These are phyloP conservation scores for Apophysomyces sp. DNA, from an alignment of 371 early-diverging fungal genomes.

Conservation along the genomic window DNA sequence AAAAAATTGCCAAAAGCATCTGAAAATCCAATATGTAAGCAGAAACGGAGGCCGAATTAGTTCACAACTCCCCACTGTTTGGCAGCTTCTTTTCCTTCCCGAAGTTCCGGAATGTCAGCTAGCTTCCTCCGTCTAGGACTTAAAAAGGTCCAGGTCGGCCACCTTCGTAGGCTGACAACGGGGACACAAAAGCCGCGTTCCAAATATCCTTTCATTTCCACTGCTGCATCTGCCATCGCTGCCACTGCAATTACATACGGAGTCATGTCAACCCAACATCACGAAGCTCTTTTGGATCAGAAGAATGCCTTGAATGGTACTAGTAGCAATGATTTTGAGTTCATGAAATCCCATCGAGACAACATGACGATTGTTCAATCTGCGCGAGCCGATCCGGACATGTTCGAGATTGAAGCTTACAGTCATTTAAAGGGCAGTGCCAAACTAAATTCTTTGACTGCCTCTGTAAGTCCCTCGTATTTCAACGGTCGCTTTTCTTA, in stretches of 20 bases:
- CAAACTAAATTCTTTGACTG: conserved; percentile 33
- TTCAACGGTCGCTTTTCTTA: background rate
- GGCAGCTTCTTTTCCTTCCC: background rate
- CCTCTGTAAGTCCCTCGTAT: conserved; percentile 23
- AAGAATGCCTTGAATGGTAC: conserved; percentile 10
- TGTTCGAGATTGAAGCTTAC: conserved; percentile 33
- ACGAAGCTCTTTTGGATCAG: conserved; percentile 19
- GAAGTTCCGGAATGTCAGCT: background rate
- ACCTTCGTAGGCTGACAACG: background rate
- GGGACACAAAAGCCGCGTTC: background rate
- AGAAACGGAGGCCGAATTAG: background rate
- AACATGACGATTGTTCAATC: conserved; percentile 31
- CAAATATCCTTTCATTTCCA: background rate
- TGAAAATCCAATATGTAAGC: background rate
- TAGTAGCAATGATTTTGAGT: background rate
- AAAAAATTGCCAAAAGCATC: no score
- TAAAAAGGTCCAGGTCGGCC: background rate
- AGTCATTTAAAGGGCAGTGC: conserved; percentile 23
- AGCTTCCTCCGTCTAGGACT: background rate
- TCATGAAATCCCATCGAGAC: conserved; percentile 19
- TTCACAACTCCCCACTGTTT: background rate
- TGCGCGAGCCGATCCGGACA: conserved; percentile 24
- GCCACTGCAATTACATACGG: conserved; percentile 9
- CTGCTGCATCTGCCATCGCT: background rate
- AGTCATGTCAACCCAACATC: conserved; percentile 21